Evolutionary conservation across 169 alveolate genomes (phyloP), one percentile per base, ranked within the genome.

Genomic region (Cryptosporidium sp.): DNA sequence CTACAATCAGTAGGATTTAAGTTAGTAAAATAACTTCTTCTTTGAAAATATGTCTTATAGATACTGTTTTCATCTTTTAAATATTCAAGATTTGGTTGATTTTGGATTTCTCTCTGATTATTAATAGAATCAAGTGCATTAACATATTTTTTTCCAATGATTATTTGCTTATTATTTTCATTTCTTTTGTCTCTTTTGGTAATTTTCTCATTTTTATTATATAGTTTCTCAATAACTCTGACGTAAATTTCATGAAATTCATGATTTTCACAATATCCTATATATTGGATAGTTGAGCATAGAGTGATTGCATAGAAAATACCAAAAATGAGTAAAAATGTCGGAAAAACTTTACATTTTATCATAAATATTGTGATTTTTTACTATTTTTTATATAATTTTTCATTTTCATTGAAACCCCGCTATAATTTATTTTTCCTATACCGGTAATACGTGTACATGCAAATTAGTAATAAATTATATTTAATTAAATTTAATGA

Each of bases 1-100:
- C 89, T 80, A 23, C 89, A 80, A 48, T 65, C 75, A 65, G 69
- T 29, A 21, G 89, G 67, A 42, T 65, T 45, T 31, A 80, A 65
- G 44, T 80, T 80, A 0, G 89, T 80, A 31, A 48, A 80, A 52
- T 80, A 80, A 12, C 42, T 65, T 33, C 29, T 33, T 26, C 23
- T 44, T 39, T 37, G 42, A 35, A n/a, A 35, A n/a, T 51, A 44
- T n/a, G n/a, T 69, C 35, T 39, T 69, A 21, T 65, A 35, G 3
- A 37, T 44, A 18, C 26, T 21, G 16, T 65, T 12, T 65, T 37
- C 53, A 7, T 65, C 44, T 31, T 44, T n/a, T 31, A 65, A 35
- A 35, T 65, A 35, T 26, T 8, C 16, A 37, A 65, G 12, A 26
- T 23, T 29, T 6, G 2, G 2, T 1, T 31, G 8, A 7, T 2